phyloP scores from a whole-genome alignment of 495 filamentous ascomycete species.

The Penicillium goetzii region DNA sequence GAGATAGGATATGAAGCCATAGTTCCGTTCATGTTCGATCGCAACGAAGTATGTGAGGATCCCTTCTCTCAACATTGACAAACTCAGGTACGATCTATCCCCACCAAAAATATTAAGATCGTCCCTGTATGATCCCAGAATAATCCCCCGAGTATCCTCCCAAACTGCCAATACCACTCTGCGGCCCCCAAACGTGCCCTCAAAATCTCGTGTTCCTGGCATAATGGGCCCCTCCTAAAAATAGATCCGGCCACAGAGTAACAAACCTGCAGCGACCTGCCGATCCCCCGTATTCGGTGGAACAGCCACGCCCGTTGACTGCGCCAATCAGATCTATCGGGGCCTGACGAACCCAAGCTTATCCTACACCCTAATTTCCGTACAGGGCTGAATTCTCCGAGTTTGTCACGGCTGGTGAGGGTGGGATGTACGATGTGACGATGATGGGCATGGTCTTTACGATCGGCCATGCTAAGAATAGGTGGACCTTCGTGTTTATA shows the following conservation, averaged over 20 bases:
- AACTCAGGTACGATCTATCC: background rate
- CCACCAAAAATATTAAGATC: background rate
- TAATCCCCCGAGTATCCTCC: background rate
- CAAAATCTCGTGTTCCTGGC: constrained; percentile 2
- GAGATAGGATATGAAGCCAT: background rate
- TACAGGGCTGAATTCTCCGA: constrained; percentile 5
- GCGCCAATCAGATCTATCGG: background rate
- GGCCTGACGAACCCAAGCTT: constrained; percentile 1
- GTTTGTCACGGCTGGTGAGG: background rate
- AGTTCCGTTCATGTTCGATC: background rate
- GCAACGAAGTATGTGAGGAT: background rate
- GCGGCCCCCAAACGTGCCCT: background rate
- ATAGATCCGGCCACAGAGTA: background rate
- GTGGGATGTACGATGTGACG: background rate
- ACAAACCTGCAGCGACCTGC: constrained; percentile 2
- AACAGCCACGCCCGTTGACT: background rate
- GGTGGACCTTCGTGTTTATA: background rate
- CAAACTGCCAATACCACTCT: constrained; percentile 1
- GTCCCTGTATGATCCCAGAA: background rate
- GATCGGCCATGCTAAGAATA: constrained; percentile 1
- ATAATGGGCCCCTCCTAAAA: constrained; percentile 1
- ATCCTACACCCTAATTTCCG: background rate
- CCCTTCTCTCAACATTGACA: background rate
- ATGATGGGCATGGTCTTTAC: background rate
- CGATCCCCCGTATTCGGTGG: constrained; percentile 9